Percentiles rank a stretch among this genome's conserved stretches.
Evolutionary conservation across 148 eudicot species (phyloP).

Genomic region (Fagopyrum tataricum): DNA sequence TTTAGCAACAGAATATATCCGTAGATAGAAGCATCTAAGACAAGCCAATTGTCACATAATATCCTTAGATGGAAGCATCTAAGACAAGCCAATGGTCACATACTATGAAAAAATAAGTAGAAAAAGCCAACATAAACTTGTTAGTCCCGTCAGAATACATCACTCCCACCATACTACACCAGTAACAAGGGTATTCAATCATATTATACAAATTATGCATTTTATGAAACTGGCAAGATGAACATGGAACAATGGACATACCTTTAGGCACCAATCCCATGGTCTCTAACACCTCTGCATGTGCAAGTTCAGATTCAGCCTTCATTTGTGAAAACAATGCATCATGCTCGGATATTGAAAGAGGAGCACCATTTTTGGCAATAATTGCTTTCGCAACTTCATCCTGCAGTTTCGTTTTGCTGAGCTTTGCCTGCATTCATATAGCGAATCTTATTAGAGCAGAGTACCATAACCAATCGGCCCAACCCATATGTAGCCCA

Average conservation of each 20-base stretch:
- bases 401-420: slow-evolving; percentile 57
- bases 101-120: neutral
- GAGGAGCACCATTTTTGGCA: slow-evolving; percentile 47
- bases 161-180: neutral
- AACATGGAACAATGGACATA: slow-evolving; percentile 28
- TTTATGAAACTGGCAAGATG: neutral
- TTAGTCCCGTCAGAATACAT: neutral
- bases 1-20: neutral
- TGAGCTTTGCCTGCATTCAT: slow-evolving; percentile 46
- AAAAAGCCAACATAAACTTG: neutral
- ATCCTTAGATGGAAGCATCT: neutral
- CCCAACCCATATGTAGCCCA: neutral
- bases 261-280: slow-evolving; percentile 39
- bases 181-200: neutral
- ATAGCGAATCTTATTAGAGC: neutral
- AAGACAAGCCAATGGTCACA: neutral
- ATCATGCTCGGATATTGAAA: slow-evolving; percentile 62
- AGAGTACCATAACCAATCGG: neutral
- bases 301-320: slow-evolving; percentile 49
- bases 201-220: neutral
- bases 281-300: slow-evolving; percentile 46
- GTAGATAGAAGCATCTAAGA: neutral
- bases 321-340: slow-evolving; percentile 45
- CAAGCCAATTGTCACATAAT: neutral
- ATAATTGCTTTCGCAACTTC: slow-evolving; percentile 46